Conservation (phyloP, 352 stramenopile genomes). For the Phytophthora agathidicida region DNA sequence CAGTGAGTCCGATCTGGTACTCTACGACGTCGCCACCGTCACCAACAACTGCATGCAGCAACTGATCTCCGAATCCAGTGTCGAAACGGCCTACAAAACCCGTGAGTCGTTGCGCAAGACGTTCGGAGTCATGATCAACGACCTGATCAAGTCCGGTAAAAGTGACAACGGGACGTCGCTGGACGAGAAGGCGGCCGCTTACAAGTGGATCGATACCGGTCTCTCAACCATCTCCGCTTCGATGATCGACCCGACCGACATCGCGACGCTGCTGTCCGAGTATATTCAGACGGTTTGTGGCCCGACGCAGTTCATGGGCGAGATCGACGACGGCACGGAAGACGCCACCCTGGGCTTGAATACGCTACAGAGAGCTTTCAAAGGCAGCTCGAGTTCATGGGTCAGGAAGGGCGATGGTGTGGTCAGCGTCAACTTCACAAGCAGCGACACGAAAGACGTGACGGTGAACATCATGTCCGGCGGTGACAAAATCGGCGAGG, state of each 20-base stretch:
- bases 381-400: conserved; percentile 40
- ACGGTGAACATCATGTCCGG: conserved; percentile 46
- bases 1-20: conserved; percentile 46
- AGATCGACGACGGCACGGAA: conserved; percentile 50
- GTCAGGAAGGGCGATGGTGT: conserved; percentile 28
- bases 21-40: conserved; percentile 50
- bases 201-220: conserved; percentile 43
- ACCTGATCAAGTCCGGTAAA: conserved; percentile 39
- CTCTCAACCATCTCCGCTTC: conserved; percentile 41
- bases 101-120: conserved; percentile 54
- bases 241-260: conserved; percentile 45
- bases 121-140: conserved; percentile 45
- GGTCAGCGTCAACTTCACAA: conserved; percentile 42
- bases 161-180: conserved; percentile 36
- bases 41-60: conserved; percentile 44
- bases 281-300: conserved; percentile 62
- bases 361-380: conserved; percentile 43
- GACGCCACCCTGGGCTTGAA: conserved; percentile 41
- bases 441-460: conserved; percentile 41
- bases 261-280: conserved; percentile 42
- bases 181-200: conserved; percentile 28
- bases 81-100: conserved; percentile 28
- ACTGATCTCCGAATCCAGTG: conserved; percentile 21
- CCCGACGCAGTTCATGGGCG: conserved; percentile 45
- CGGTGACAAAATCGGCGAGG: conserved; percentile 34